Evolutionary conservation across 371 early-diverging fungal species (phyloP).

Genomic region (Circinella minor): DNA sequence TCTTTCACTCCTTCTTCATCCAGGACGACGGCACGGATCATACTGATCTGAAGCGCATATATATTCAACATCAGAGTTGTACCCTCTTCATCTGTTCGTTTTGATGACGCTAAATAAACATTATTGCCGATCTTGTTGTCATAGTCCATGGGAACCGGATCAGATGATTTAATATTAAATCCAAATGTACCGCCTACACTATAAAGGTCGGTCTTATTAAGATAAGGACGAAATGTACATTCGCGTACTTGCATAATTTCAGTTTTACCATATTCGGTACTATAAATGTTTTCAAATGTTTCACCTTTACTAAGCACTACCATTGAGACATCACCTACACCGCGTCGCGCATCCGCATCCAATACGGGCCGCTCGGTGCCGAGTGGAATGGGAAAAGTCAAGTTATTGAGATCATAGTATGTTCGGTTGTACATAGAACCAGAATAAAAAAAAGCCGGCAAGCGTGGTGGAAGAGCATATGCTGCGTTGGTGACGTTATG

Average conservation of each 20-base stretch:
- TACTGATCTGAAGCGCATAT: constrained; percentile 19
- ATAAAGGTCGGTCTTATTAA: constrained; percentile 7
- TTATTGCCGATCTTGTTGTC: constrained; percentile 15
- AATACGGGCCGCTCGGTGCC: neutral
- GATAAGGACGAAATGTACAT: constrained; percentile 16
- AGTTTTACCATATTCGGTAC: neutral
- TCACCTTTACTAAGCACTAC: neutral
- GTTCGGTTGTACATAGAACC: constrained; percentile 33
- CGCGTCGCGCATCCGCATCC: constrained; percentile 20
- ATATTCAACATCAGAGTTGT: constrained; percentile 5
- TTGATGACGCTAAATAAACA: neutral
- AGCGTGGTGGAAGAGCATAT: neutral
- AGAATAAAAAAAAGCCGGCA: constrained; percentile 27
- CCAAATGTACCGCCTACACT: neutral
- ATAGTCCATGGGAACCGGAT: constrained; percentile 15
- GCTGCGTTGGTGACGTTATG: no score
- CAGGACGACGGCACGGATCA: neutral
- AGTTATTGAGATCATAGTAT: constrained; percentile 25
- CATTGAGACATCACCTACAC: constrained; percentile 29
- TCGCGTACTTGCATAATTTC: constrained; percentile 1
- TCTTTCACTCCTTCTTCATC: neutral
- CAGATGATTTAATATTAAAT: neutral
- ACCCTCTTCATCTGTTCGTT: neutral
- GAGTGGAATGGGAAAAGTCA: constrained; percentile 16
- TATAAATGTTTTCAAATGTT: neutral